Conservation (phyloP, 1,284 basidiomycete species). For the Rhodotorula sp. region DNA sequence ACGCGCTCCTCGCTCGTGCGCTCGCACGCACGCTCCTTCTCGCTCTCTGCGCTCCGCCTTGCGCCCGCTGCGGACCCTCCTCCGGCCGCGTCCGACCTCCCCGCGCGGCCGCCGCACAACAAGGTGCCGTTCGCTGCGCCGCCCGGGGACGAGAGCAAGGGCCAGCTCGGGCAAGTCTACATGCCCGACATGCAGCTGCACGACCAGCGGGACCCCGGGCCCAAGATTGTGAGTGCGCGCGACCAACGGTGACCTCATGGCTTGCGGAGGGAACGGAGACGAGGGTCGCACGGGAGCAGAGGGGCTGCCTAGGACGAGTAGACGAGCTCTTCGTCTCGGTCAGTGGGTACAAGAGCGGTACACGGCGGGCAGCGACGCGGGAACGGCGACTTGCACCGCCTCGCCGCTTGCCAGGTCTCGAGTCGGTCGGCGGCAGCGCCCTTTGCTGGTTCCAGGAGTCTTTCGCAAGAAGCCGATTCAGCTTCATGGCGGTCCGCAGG, state of each 20-base stretch:
- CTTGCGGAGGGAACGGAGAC: neutral
- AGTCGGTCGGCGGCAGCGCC: too few species aligned
- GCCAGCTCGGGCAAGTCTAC: constrained; percentile 4
- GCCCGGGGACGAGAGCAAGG: neutral
- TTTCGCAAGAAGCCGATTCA: too few species aligned
- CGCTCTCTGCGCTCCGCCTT: neutral
- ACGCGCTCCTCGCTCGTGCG: neutral
- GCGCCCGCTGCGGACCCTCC: neutral
- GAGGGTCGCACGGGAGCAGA: neutral
- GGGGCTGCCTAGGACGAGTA: too few species aligned
- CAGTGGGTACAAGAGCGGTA: too few species aligned
- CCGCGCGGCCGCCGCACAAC: neutral
- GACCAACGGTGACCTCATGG: neutral
- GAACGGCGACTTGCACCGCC: too few species aligned
- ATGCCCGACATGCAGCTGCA: constrained; percentile 3
- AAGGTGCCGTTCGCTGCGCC: neutral
- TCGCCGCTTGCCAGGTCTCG: too few species aligned
- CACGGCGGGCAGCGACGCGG: too few species aligned
- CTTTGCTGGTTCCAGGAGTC: too few species aligned
- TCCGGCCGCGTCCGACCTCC: neutral
- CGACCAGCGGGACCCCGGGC: neutral
- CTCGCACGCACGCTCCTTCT: neutral
- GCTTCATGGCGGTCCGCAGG: neutral
- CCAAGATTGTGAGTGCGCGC: neutral
- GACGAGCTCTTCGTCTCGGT: too few species aligned